Evolutionary conservation across 2,329 filamentous ascomycete species (phyloP).

Genomic region (Botrytis fragariae): DNA sequence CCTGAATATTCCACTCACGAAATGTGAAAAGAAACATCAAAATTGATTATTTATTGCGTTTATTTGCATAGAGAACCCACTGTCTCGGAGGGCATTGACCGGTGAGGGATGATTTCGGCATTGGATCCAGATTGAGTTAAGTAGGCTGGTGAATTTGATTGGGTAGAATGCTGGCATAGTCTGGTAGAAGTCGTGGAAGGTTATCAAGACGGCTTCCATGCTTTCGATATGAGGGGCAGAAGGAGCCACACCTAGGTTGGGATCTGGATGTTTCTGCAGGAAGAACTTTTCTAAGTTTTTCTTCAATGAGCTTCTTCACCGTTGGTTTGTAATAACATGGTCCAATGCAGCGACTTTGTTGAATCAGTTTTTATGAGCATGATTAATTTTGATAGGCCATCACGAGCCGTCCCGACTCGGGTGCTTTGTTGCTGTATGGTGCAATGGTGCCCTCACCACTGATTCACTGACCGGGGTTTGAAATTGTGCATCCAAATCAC

Average conservation of each 20-base stretch:
- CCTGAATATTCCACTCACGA: constrained; percentile 18
- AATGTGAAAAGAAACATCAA: constrained; percentile 3
- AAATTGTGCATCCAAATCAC: constrained; percentile 18
- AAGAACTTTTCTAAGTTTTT: constrained; percentile 3
- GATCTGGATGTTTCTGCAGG: constrained; percentile 12
- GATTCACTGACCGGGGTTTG: constrained; percentile 7
- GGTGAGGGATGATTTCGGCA: constrained; percentile 15
- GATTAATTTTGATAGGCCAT: not conserved
- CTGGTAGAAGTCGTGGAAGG: constrained; percentile 18
- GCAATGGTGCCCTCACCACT: constrained; percentile 7
- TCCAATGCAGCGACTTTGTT: not conserved
- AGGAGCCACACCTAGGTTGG: not conserved
- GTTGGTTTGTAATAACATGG: constrained; percentile 5
- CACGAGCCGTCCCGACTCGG: not conserved
- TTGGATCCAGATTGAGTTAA: constrained; percentile 7
- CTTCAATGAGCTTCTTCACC: constrained; percentile 8
- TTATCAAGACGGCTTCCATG: constrained; percentile 11
- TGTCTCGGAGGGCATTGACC: constrained; percentile 19
- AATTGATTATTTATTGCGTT: not conserved
- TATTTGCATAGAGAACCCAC: constrained; percentile 3
- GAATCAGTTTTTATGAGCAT: not conserved
- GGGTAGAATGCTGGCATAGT: constrained; percentile 6
- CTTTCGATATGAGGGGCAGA: constrained; percentile 14
- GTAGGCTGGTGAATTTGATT: not conserved
- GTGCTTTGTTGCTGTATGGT: not conserved